These are phyloP conservation scores for Daedalea quercina DNA, from an alignment of 768 basidiomycete species.

Conservation along the genomic window DNA sequence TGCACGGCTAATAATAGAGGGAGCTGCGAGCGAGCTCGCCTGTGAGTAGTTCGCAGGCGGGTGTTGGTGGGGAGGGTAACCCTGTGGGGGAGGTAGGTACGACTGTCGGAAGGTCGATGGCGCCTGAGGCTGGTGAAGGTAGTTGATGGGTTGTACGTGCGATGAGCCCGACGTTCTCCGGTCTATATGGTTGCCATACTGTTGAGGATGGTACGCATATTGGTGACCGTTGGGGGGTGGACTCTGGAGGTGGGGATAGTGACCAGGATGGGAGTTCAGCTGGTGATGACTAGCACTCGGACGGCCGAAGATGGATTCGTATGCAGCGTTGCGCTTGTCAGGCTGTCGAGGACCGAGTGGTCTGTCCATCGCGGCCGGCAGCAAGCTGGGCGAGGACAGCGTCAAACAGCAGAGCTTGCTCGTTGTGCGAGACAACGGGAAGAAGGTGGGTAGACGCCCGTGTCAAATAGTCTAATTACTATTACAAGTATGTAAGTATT, in stretches of 20 bases:
- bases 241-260: slow-evolving; percentile 30
- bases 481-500: too few species aligned
- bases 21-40: slow-evolving; percentile 30
- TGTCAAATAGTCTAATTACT: neutral
- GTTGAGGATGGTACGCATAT: slow-evolving; percentile 20
- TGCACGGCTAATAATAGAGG: slow-evolving; percentile 36
- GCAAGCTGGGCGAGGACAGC: neutral
- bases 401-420: neutral
- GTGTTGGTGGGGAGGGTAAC: slow-evolving; percentile 14
- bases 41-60: slow-evolving; percentile 26
- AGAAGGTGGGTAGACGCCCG: neutral
- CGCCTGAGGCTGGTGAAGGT: slow-evolving; percentile 16
- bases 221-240: slow-evolving; percentile 26
- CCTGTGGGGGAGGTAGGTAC: slow-evolving; percentile 28
- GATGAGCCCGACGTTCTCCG: slow-evolving; percentile 41
- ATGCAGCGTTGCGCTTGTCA: slow-evolving; percentile 76
- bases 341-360: slow-evolving; percentile 53
- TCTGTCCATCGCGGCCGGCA: slow-evolving; percentile 35
- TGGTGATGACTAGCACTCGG: slow-evolving; percentile 52
- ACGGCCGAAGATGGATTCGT: slow-evolving; percentile 84
- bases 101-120: slow-evolving; percentile 31
- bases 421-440: neutral
- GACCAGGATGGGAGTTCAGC: slow-evolving; percentile 23
- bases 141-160: slow-evolving; percentile 24
- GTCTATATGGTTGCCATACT: slow-evolving; percentile 29